Base-by-base conservation (phyloP, 306 rosid species). In the Sechiopsis laciniata region DNA sequence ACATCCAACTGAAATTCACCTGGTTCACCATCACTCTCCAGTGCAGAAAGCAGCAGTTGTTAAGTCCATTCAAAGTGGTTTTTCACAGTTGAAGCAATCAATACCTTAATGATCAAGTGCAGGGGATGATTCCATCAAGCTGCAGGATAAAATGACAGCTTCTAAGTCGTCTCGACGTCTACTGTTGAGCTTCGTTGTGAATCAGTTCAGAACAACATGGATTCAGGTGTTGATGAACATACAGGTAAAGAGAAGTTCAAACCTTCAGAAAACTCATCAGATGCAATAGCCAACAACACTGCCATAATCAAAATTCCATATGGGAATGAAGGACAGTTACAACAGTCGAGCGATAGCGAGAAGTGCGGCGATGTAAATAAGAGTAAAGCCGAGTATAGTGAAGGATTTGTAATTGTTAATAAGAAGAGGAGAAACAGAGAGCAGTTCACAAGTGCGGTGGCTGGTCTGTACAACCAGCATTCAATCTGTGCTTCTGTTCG, bases 401-500 rank as follows among this genome's bases (percentile, higher is more conserved):
- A 92, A 87, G 97, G 96, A 54, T 92, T 92, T 72, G 83, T 74
- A 67, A 81, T 83, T 42, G 97, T 92, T 24, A 86, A 77, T 24
- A 87, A 77, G 48, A 90, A 85, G 81, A 87, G 90, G 58, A 89
- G 85, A 78, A 90, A 75, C 82, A 83, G 83, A 83, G 96, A 90
- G 76, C 90, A 86, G 80, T 76, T 88, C 77, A 73, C 88, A 73
- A 82, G 77, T 79, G 92, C 84, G 42, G 97, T 85, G 61, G 69
- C 82, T 4, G 91, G 80, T 65, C 81, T 90, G 86, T 82, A 88
- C 89, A 90, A 84, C 76, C 96, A 88, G 77, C 91, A 82, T 35
- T 84, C 97, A 3, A 83, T 92, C 16, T 86, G 86, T 58, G 89
- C 97, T 75, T 90, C 95, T 11, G 96, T 88, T 82, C 95, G 91